phyloP scores from a whole-genome alignment of 2,329 filamentous ascomycete genomes.

The Byssothecium circinans region DNA sequence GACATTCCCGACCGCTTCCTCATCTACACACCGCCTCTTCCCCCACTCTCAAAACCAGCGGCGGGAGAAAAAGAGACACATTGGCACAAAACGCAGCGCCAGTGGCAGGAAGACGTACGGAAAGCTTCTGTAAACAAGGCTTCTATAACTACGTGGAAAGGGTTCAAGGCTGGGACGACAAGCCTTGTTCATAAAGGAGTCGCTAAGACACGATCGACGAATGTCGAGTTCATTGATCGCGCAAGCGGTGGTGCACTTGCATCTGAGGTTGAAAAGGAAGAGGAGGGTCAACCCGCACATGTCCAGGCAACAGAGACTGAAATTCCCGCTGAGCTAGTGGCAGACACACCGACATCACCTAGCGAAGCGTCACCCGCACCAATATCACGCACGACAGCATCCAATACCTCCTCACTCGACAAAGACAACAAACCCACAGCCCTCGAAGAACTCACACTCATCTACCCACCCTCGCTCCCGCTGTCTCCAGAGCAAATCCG shows the following conservation, averaged over 20 bases:
- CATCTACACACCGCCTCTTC: constrained; percentile 50
- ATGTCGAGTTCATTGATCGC: constrained; percentile 50
- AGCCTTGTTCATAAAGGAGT: constrained; percentile 47
- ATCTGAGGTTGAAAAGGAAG: constrained; percentile 5
- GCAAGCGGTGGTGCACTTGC: constrained; percentile 28
- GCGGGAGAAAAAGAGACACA: constrained; percentile 48
- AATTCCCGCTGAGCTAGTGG: background rate
- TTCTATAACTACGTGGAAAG: constrained; percentile 47
- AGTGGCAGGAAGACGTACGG: constrained; percentile 51
- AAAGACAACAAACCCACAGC: constrained; percentile 39
- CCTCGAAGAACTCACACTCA: constrained; percentile 46
- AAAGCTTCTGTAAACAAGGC: constrained; percentile 46
- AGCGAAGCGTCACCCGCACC: background rate
- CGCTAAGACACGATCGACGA: constrained; percentile 44
- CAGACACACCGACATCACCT: too few species aligned
- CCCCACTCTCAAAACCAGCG: constrained; percentile 45
- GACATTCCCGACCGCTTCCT: constrained; percentile 46
- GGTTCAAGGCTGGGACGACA: constrained; percentile 47
- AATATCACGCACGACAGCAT: constrained; percentile 14
- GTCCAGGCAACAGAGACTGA: constrained; percentile 9
- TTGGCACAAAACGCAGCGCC: constrained; percentile 48
- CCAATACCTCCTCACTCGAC: constrained; percentile 19
- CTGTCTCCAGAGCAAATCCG: constrained; percentile 39
- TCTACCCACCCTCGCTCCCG: constrained; percentile 42
- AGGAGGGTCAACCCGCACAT: constrained; percentile 11